These are phyloP conservation scores for Hypericum perforatum DNA, from an alignment of 345 rosid species.

Conservation along the genomic window DNA sequence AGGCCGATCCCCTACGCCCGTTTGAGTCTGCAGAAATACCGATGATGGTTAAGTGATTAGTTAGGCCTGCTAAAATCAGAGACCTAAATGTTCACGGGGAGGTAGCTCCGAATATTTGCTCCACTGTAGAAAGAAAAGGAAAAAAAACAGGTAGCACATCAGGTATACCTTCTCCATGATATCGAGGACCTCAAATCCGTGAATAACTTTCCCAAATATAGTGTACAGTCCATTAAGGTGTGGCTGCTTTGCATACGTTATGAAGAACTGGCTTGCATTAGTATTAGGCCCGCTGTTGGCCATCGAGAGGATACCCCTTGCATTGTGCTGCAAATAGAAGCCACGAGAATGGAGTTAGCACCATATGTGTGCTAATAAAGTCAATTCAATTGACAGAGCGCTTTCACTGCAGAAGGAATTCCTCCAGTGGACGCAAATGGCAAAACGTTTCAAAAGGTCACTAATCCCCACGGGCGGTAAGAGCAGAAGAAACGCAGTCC, in stretches of 20 bases:
- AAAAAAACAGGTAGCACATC: background rate
- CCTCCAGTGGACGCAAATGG: no score
- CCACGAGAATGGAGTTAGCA: background rate
- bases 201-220: slow-evolving; percentile 86
- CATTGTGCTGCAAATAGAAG: slow-evolving; percentile 57
- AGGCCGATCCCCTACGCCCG: slow-evolving; percentile 83
- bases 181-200: slow-evolving; percentile 97
- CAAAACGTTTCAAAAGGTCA: no score
- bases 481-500: no score
- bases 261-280: slow-evolving; percentile 92
- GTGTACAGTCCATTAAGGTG: slow-evolving; percentile 96
- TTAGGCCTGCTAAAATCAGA: background rate
- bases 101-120: background rate
- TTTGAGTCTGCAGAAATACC: slow-evolving; percentile 57
- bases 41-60: background rate
- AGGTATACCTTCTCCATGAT: slow-evolving; percentile 83
- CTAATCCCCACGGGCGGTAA: no score
- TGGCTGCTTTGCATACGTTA: slow-evolving; percentile 80
- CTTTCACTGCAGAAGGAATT: no score
- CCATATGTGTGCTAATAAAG: background rate
- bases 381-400: no score
- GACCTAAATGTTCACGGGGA: background rate
- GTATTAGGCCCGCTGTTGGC: slow-evolving; percentile 98
- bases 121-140: background rate
- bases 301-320: slow-evolving; percentile 87